phyloP scores from a whole-genome alignment of 371 early-diverging fungal species.

The Mortierella sp. region DNA sequence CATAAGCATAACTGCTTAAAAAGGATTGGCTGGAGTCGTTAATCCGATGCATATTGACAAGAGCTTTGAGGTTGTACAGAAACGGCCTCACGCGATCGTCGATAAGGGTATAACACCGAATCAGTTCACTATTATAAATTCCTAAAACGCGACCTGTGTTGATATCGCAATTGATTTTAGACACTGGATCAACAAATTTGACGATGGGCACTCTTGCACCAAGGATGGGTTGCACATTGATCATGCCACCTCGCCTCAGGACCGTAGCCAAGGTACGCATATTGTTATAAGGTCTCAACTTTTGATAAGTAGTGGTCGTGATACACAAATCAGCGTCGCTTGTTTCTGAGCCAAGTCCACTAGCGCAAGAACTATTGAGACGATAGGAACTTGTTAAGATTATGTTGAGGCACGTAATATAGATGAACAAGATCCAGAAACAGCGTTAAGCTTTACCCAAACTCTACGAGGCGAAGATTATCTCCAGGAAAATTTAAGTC shows the following conservation, averaged over 20 bases:
- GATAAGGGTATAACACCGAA: conserved; percentile 75
- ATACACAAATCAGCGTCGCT: conserved; percentile 55
- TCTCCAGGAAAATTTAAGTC: conserved; percentile 20
- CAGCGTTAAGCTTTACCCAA: conserved; percentile 29
- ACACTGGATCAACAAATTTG: conserved; percentile 41
- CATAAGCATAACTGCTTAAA: conserved; percentile 49
- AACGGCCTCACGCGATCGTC: conserved; percentile 83
- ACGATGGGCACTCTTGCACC: conserved; percentile 51
- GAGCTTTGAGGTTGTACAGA: conserved; percentile 73
- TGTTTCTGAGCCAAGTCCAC: conserved; percentile 43
- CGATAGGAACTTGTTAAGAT: not conserved
- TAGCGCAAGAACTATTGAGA: conserved; percentile 32
- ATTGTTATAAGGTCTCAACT: conserved; percentile 21
- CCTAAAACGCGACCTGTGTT: conserved; percentile 83
- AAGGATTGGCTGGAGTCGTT: conserved; percentile 45
- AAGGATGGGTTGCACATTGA: conserved; percentile 21
- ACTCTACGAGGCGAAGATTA: conserved; percentile 20
- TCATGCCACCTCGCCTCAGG: conserved; percentile 33
- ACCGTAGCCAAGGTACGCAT: conserved; percentile 19
- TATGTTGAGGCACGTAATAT: not conserved
- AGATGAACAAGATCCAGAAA: too few relatives aligned
- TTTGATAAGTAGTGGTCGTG: conserved; percentile 23
- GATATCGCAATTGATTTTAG: conserved; percentile 66
- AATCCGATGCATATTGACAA: conserved; percentile 44
- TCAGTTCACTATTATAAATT: conserved; percentile 78